These are phyloP conservation scores for Globisporangium splendens DNA, from an alignment of 352 stramenopile genomes.

Conservation along the genomic window DNA sequence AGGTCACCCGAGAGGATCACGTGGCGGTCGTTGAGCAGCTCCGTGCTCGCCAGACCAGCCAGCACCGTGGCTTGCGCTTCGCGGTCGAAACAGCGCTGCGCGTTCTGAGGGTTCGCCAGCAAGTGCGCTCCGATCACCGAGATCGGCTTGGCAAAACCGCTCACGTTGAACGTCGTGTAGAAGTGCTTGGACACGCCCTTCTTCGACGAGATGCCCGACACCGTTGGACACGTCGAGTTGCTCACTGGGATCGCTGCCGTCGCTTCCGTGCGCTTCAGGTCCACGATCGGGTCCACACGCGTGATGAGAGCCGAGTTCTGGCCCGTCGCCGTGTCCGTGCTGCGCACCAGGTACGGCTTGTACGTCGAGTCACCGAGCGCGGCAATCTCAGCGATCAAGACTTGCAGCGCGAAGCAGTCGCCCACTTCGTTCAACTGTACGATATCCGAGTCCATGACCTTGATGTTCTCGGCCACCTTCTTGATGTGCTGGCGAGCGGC, in stretches of 20 bases:
- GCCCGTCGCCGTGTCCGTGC: conserved; percentile 54
- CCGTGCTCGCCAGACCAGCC: conserved; percentile 30
- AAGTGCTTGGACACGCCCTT: conserved; percentile 71
- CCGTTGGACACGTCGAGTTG: conserved; percentile 45
- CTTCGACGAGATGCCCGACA: conserved; percentile 29
- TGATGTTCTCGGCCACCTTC: conserved; percentile 46
- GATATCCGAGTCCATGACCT: conserved; percentile 53
- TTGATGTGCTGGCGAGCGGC: conserved; percentile 43
- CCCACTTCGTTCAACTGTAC: conserved; percentile 65
- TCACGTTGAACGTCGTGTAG: conserved; percentile 64
- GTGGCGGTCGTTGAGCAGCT: conserved; percentile 38
- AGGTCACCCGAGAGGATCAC: conserved; percentile 64
- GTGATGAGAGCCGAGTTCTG: conserved; percentile 70
- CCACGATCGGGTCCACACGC: conserved; percentile 49
- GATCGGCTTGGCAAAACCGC: conserved; percentile 58
- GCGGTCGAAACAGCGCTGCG: conserved; percentile 48
- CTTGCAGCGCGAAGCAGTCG: conserved; percentile 44
- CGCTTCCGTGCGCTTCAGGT: conserved; percentile 36
- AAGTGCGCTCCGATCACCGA: conserved; percentile 62
- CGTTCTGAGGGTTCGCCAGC: conserved; percentile 53
- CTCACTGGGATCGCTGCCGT: conserved; percentile 39
- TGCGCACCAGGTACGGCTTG: conserved; percentile 57
- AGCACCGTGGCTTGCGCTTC: conserved; percentile 64
- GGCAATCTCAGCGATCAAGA: conserved; percentile 42
- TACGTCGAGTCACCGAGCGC: conserved; percentile 48